Evolutionary conservation across 495 filamentous ascomycete genomes (phyloP), one percentile per base, ranked within the genome.

Genomic region (Pseudomonodictys pantanalensis): DNA sequence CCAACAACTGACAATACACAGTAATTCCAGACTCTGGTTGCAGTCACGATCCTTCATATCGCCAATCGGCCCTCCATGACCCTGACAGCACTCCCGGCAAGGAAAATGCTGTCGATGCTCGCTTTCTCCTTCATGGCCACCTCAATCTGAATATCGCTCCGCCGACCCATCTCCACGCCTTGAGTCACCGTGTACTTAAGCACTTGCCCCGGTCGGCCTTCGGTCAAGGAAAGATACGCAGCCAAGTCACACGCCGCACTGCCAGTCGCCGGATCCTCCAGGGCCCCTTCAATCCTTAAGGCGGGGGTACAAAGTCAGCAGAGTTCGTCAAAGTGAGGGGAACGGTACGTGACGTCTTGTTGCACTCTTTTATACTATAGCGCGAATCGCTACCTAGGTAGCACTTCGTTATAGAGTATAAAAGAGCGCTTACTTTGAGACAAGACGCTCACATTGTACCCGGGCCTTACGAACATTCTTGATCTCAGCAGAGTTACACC

Each of bases 81-180:
- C 52, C 64, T 54, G 22, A 74, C 72, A 0, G 72, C 66, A 24
- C 52, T 65, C 26, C 72, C 72, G 25, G 50, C 53, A n/a, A 76
- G 57, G 29, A 58, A 56, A 3, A 76, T 45, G 22, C 55, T 39
- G 12, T 65, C 67, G 10, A 76, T 62, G 4, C 48, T 54, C 63
- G 18, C 48, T 46, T 30, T 65, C 67, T 63, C 75, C 64, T 17
- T 56, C 71, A 47, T 38, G 24, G 54, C 52, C 15, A 80, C 77
- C 28, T 70, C 74, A 35, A 80, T 69, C 3, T 72, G 72, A 60
- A 85, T 84, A 43, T 81, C 78, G 74, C 87, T 90, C 62, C 72
- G 73, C 56, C 87, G 73, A 0, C 85, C 87, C 85, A 91, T 92
- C 74, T 92, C 88, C 11, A 91, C 84, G 0, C 88, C 89, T 73